phyloP scores from a whole-genome alignment of 208 protist species.

The Polymyxa betae region DNA sequence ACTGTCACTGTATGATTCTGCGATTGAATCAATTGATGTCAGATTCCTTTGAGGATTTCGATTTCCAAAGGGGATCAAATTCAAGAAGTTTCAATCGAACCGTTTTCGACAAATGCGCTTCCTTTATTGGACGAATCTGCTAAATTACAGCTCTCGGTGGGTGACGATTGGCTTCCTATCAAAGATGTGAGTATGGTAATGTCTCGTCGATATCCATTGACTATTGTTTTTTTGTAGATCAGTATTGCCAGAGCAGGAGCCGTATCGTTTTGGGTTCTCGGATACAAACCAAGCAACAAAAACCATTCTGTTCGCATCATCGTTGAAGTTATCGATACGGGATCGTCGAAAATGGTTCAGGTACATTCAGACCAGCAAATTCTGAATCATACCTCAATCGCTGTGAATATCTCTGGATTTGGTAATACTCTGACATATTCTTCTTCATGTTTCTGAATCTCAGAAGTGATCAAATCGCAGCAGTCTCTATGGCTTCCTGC shows the following conservation, averaged over 20 bases:
- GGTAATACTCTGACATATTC: background rate
- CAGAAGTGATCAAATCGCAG: background rate
- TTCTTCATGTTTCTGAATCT: too few species aligned
- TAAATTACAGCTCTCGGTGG: background rate
- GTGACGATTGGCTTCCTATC: background rate
- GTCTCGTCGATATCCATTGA: background rate
- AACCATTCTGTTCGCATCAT: constrained; percentile 3
- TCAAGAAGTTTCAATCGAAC: background rate
- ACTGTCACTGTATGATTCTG: background rate
- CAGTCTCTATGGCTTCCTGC: background rate
- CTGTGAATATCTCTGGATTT: background rate
- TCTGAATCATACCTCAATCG: background rate
- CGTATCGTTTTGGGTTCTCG: background rate
- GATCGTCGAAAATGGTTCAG: constrained; percentile 17
- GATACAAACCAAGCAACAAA: background rate
- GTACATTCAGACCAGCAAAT: background rate
- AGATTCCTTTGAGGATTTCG: too few species aligned
- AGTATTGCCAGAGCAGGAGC: background rate
- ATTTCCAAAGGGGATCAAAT: background rate
- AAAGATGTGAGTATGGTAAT: background rate
- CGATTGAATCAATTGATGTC: background rate
- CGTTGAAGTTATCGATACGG: background rate
- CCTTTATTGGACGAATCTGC: too few species aligned
- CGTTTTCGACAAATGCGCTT: background rate
- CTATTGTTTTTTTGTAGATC: background rate